phyloP scores from a whole-genome alignment of 1,284 basidiomycete genomes.

The Dichomitus squalens region DNA sequence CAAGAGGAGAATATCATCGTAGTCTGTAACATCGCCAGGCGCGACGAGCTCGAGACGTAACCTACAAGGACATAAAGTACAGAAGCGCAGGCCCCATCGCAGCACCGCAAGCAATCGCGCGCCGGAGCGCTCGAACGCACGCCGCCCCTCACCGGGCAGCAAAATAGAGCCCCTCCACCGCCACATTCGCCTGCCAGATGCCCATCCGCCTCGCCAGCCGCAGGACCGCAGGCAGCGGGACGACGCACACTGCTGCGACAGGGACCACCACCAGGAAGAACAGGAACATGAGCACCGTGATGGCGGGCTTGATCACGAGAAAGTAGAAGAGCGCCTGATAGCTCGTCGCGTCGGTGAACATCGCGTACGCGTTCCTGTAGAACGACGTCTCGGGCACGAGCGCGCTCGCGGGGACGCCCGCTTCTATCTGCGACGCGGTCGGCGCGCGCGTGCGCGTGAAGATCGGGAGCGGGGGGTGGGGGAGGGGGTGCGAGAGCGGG shows the following conservation, averaged over 20 bases:
- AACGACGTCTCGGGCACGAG: constrained; percentile 60
- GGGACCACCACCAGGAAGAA: constrained; percentile 58
- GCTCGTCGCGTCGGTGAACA: constrained; percentile 79
- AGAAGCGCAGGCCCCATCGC: constrained; percentile 2
- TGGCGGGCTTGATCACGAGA: constrained; percentile 78
- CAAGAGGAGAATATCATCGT: too few species aligned
- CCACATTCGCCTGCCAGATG: constrained; percentile 79
- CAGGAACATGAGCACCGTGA: constrained; percentile 69
- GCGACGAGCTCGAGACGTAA: background rate
- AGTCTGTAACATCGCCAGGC: background rate
- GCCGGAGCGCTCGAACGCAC: background rate
- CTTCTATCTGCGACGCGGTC: constrained; percentile 52
- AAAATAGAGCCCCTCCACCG: constrained; percentile 70
- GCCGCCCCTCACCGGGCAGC: constrained; percentile 19
- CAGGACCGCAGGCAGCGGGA: constrained; percentile 68
- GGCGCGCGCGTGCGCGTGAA: constrained; percentile 61
- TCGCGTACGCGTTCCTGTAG: constrained; percentile 77
- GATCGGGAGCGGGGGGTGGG: constrained; percentile 65
- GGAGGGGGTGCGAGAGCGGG: constrained; percentile 58
- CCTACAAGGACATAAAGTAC: constrained; percentile 18
- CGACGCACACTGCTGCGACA: constrained; percentile 54
- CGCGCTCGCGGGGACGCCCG: constrained; percentile 33
- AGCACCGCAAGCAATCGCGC: too few species aligned
- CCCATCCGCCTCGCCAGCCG: constrained; percentile 66
- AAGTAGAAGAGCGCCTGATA: constrained; percentile 85